These are phyloP conservation scores for Graphilbum ipis-grandicollis DNA, from an alignment of 2,329 filamentous ascomycete species.

Conservation along the genomic window DNA sequence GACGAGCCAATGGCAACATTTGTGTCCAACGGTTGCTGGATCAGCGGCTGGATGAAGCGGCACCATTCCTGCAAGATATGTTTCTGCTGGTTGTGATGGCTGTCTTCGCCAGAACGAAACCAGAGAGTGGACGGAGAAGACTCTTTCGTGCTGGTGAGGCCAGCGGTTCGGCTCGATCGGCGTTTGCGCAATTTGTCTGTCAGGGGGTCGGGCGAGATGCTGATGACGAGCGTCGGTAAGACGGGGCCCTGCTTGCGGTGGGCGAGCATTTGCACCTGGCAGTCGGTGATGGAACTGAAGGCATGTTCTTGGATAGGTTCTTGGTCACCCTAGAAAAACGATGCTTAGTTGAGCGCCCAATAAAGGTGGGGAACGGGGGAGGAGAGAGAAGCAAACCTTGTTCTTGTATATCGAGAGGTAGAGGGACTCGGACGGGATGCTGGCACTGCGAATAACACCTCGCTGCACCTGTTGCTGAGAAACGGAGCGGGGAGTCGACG, in stretches of 20 bases:
- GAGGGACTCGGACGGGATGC: constrained; percentile 20
- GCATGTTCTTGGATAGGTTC: constrained; percentile 38
- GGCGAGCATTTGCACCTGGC: constrained; percentile 38
- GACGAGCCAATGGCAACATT: constrained; percentile 19
- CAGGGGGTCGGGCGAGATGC: constrained; percentile 29
- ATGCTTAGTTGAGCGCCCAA: too few species aligned
- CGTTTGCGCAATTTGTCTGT: constrained; percentile 46
- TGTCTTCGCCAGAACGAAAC: constrained; percentile 39
- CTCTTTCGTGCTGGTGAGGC: constrained; percentile 34
- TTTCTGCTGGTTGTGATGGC: constrained; percentile 10
- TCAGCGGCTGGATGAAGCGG: constrained; percentile 27
- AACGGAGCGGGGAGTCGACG: not conserved
- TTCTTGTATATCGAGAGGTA: constrained; percentile 38
- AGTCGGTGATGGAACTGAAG: constrained; percentile 33
- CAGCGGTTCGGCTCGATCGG: constrained; percentile 44
- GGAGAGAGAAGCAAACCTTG: constrained; percentile 21
- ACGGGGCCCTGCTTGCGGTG: constrained; percentile 45
- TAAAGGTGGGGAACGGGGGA: not conserved
- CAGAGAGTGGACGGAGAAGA: constrained; percentile 29
- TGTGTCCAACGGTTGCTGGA: constrained; percentile 13
- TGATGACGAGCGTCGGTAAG: constrained; percentile 41
- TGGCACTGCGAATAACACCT: constrained; percentile 13
- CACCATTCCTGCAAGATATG: constrained; percentile 42
- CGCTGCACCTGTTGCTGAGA: not conserved
- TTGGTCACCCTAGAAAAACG: constrained; percentile 27